These are phyloP conservation scores for Lachancea sp. DNA, from an alignment of 805 yeast species.

Conservation along the genomic window DNA sequence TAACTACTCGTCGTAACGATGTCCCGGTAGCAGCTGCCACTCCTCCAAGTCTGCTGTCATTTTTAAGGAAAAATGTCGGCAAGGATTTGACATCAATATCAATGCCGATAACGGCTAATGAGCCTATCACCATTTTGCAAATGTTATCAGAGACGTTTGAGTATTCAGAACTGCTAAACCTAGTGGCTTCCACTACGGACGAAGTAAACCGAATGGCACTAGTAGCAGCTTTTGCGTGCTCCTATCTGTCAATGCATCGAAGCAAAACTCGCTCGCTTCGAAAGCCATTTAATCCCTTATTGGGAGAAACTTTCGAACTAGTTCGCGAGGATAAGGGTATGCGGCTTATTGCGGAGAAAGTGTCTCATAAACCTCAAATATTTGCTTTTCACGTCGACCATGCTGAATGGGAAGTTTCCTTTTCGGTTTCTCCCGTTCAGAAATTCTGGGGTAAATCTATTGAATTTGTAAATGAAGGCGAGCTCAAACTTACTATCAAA, in stretches of 20 bases:
- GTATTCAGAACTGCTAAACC: conserved; percentile 58
- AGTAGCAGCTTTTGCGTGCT: conserved; percentile 72
- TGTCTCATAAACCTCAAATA: conserved; percentile 73
- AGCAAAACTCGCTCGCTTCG: conserved; percentile 69
- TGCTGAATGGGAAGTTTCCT: conserved; percentile 59
- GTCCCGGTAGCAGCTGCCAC: conserved; percentile 51
- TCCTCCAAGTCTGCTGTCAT: conserved; percentile 78
- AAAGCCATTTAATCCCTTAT: conserved; percentile 90
- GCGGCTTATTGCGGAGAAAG: conserved; percentile 77
- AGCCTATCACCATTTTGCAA: conserved; percentile 81
- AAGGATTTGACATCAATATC: conserved; percentile 80
- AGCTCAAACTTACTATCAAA: conserved; percentile 48
- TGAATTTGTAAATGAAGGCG: conserved; percentile 74
- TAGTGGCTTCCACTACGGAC: conserved; percentile 45
- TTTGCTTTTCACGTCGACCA: conserved; percentile 78
- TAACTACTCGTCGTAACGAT: conserved; percentile 49
- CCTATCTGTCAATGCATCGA: conserved; percentile 63
- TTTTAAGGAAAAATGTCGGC: conserved; percentile 85
- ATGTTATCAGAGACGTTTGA: conserved; percentile 75
- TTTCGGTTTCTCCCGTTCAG: conserved; percentile 68
- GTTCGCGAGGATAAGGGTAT: conserved; percentile 78
- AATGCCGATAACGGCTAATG: conserved; percentile 93
- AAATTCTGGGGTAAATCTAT: conserved; percentile 94
- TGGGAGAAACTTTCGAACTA: conserved; percentile 90
- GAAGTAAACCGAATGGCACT: conserved; percentile 58